A percentile compares a stretch with the other conserved stretches of the same genome.
These are phyloP conservation scores for Rosellinia necatrix DNA, from an alignment of 2,329 filamentous ascomycete species.

Conservation along the genomic window DNA sequence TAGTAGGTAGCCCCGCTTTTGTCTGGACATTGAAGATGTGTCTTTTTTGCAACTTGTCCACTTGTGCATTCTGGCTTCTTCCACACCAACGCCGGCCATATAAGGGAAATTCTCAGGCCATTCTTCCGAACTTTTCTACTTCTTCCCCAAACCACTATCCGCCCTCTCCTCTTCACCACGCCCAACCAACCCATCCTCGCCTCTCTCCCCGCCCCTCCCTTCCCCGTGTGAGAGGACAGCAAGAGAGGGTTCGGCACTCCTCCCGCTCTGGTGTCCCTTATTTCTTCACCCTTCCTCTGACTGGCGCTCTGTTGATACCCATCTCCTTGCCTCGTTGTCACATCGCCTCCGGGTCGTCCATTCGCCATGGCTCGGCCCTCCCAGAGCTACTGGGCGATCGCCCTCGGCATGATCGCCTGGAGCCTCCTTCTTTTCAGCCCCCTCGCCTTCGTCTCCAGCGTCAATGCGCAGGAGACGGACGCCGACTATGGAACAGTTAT, in stretches of 20 bases:
- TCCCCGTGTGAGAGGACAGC: conserved; percentile 29
- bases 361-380: conserved; percentile 59
- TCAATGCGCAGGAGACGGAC: conserved; percentile 67
- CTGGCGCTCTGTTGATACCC: conserved; percentile 7
- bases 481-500: conserved; percentile 88
- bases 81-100: conserved; percentile 34
- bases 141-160: conserved; percentile 22
- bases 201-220: background rate
- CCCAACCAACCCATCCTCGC: conserved; percentile 9
- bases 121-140: conserved; percentile 13
- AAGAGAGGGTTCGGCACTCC: conserved; percentile 31
- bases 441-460: conserved; percentile 81
- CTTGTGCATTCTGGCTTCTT: conserved; percentile 31
- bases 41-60: conserved; percentile 44
- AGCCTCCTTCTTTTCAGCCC: conserved; percentile 87
- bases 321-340: conserved; percentile 17
- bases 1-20: conserved; percentile 35
- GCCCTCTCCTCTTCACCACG: conserved; percentile 29
- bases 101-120: conserved; percentile 35
- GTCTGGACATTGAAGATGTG: conserved; percentile 38
- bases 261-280: conserved; percentile 29
- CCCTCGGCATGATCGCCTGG: conserved; percentile 90
- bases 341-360: conserved; percentile 23
- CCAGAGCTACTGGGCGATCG: conserved; percentile 71
- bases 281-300: conserved; percentile 22